Evolutionary conservation across 169 alveolate species (phyloP).

Genomic region (Plasmodium knowlesi): DNA sequence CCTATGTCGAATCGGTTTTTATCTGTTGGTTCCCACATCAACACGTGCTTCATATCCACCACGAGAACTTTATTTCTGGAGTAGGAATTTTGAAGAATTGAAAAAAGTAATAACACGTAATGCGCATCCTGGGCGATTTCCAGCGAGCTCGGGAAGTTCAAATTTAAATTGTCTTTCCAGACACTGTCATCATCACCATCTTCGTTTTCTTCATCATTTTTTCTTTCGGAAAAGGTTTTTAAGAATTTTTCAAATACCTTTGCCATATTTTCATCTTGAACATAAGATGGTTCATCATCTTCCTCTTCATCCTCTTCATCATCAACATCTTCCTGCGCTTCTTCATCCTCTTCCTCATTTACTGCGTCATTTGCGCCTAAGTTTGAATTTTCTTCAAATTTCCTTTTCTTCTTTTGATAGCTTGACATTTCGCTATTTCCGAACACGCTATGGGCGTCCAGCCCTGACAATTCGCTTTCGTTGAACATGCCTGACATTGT

Average conservation of each 20-base stretch:
- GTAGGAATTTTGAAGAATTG: constrained; percentile 74
- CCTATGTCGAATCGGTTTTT: constrained; percentile 77
- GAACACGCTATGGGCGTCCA: constrained; percentile 65
- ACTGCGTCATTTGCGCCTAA: neutral
- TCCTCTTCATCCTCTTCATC: constrained; percentile 70
- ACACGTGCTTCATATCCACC: constrained; percentile 81
- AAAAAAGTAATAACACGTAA: constrained; percentile 44
- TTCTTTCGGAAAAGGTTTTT: constrained; percentile 75
- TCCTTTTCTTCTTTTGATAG: constrained; percentile 31
- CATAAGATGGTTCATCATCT: constrained; percentile 83
- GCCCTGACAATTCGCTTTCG: constrained; percentile 61
- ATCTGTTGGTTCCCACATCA: constrained; percentile 82
- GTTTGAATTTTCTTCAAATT: constrained; percentile 27
- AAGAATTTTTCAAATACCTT: constrained; percentile 82
- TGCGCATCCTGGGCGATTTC: constrained; percentile 75
- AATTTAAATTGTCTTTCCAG: constrained; percentile 65
- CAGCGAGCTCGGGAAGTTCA: constrained; percentile 76
- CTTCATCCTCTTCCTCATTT: constrained; percentile 27
- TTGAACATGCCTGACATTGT: constrained; percentile 49
- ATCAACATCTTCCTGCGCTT: constrained; percentile 56
- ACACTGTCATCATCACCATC: constrained; percentile 76
- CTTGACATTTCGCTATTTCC: constrained; percentile 30
- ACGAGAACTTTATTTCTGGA: constrained; percentile 81
- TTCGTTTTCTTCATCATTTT: constrained; percentile 64
- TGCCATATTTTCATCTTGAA: constrained; percentile 86